Evolutionary conservation across 169 alveolate species (phyloP).

Genomic region (Cryptosporidium baileyi): DNA sequence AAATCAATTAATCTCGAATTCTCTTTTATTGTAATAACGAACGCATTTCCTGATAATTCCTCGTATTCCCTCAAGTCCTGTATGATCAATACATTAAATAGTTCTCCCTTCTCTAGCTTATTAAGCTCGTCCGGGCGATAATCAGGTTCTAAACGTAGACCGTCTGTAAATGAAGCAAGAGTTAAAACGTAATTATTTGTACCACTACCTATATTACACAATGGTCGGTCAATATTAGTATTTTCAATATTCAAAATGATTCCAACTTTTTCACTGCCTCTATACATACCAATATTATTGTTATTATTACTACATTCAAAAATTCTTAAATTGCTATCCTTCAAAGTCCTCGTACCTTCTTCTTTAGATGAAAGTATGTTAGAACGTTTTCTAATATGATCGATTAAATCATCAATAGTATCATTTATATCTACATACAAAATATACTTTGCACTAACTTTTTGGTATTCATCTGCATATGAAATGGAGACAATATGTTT

Average conservation of each 20-base stretch:
- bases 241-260: not conserved
- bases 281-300: not conserved
- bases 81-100: constrained; percentile 8
- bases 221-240: no score
- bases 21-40: not conserved
- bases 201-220: not conserved
- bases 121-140: constrained; percentile 22
- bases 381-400: not conserved
- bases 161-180: constrained; percentile 12
- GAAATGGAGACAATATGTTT: constrained; percentile 1
- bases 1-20: not conserved
- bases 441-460: not conserved
- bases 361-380: not conserved
- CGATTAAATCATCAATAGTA: not conserved
- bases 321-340: not conserved
- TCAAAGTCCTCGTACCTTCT: not conserved
- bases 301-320: constrained; percentile 12
- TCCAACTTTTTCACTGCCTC: constrained; percentile 1
- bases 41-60: not conserved
- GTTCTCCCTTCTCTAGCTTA: constrained; percentile 8
- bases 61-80: constrained; percentile 15
- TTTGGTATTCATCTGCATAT: not conserved
- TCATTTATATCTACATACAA: not conserved
- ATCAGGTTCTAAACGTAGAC: constrained; percentile 38
- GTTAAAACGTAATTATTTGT: no score